Conservation (phyloP, 1,284 basidiomycete species). For the Ustilago sp. region DNA sequence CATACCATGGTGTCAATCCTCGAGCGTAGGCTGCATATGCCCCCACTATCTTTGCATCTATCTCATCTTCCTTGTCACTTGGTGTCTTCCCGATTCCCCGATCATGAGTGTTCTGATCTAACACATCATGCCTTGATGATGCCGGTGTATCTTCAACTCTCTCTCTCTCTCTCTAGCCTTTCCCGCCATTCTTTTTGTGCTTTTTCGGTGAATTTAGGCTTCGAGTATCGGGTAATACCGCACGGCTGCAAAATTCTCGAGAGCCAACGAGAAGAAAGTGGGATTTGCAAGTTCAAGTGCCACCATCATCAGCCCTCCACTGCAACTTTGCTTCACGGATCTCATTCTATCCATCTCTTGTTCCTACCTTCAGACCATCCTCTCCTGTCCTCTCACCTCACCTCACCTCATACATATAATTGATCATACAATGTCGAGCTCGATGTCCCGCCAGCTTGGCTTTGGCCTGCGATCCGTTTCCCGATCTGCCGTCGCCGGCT, state of each 20-base stretch:
- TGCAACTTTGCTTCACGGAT: background rate
- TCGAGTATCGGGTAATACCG: constrained; percentile 2
- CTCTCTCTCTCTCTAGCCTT: background rate
- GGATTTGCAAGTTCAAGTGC: background rate
- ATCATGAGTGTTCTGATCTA: too few relatives aligned
- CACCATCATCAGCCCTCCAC: constrained; percentile 14
- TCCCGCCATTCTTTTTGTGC: constrained; percentile 4
- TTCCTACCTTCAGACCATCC: background rate
- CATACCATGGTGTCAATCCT: too few relatives aligned
- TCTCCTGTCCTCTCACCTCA: background rate
- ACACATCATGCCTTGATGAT: too few relatives aligned
- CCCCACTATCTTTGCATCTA: too few relatives aligned
- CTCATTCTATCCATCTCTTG: background rate
- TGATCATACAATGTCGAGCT: constrained; percentile 32
- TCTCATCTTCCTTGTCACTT: too few relatives aligned
- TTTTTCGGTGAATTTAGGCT: constrained; percentile 9
- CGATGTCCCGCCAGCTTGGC: constrained; percentile 43
- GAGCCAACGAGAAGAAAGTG: constrained; percentile 6
- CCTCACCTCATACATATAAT: background rate
- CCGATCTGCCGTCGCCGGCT: constrained; percentile 34
- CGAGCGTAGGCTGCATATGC: too few relatives aligned
- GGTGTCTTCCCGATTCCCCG: too few relatives aligned
- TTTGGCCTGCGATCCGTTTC: constrained; percentile 32
- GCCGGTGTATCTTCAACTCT: too few relatives aligned
- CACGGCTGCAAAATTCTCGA: background rate